Conservation (phyloP, 108 stramenopile species). For the Schizochytrium sp. region DNA sequence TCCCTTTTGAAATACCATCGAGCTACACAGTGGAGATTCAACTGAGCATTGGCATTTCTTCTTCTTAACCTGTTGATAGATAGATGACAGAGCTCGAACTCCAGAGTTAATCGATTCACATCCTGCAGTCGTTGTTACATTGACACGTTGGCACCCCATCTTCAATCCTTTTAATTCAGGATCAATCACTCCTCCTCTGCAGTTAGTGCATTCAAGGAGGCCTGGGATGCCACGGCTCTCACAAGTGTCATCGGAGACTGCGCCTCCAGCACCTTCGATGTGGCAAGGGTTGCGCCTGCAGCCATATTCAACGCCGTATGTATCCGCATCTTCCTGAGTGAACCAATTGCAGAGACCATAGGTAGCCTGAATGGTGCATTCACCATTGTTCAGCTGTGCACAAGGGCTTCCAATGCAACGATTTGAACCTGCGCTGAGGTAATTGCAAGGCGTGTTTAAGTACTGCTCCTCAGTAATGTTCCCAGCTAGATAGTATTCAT, state of each 20-base stretch:
- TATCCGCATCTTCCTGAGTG: neutral
- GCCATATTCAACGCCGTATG: constrained; percentile 31
- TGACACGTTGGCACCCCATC: constrained; percentile 47
- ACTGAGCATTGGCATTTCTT: constrained; percentile 37
- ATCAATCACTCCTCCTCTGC: neutral
- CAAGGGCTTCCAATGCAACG: constrained; percentile 55
- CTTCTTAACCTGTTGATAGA: neutral
- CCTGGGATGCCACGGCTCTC: constrained; percentile 6
- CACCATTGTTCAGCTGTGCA: constrained; percentile 30
- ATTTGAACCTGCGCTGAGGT: neutral
- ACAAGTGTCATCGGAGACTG: neutral
- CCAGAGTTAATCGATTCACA: constrained; percentile 38
- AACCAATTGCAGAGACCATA: constrained; percentile 29
- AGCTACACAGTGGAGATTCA: neutral
- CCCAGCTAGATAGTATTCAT: neutral
- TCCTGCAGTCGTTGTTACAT: neutral
- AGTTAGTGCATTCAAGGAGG: constrained; percentile 48
- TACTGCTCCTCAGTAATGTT: neutral
- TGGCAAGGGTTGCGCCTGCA: constrained; percentile 38
- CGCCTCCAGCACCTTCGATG: constrained; percentile 1
- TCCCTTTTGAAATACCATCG: neutral
- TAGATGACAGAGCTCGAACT: neutral
- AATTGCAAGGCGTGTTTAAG: neutral
- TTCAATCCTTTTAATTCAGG: neutral
- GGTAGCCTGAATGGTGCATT: constrained; percentile 26